Evolutionary conservation across 306 rosid genomes (phyloP), one percentile per base, ranked within the genome.

Genomic region (Castanea crenata): DNA sequence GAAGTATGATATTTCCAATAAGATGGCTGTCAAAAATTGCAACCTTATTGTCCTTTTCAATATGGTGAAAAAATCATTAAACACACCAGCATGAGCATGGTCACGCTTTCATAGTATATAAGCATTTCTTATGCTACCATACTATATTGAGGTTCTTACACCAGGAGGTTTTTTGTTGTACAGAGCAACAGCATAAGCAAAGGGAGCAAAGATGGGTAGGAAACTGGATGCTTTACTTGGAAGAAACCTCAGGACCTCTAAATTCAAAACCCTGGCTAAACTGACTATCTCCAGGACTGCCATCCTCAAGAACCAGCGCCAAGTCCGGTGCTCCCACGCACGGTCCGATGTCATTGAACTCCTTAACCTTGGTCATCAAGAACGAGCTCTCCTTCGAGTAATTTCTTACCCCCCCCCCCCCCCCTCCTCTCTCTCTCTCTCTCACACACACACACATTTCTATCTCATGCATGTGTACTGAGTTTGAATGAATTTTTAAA

Each of bases 371-470:
- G 90, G 81, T 58, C 83, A 83, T 74, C 95, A 92, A 52, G 89
- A 90, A 7, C 84, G 61, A 14, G 94, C 92, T 80, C 87, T 92
- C 38, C 85, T 86, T 74, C 93, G 94, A 4, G 97, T 90, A 80
- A 74, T 77, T 74, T 55, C 44, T 63, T 6, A 2, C 35, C 68
- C 8, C 0, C 11, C 20, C 54, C 5, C 20, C 21, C 0, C 73
- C 4, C 63, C 57, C 14, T 6, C 27, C 14, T 23, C 5, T 9
- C 38, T 3, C 41, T 55, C 51, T 15, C 35, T 51, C 44, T 54
- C 32, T 77, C 44, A 1, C 25, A 3, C 34, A 41, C 61, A 27
- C 16, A 16, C 67, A 49, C 29, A 21, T 12, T 41, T 41, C 46
- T 41, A 8, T 41, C 46, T 41, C 12, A 41, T 41, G 46, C 8